A percentile compares a stretch with the other conserved stretches of the same genome.
These are phyloP conservation scores for Marasmius oreades DNA, from an alignment of 1,284 basidiomycete genomes.

Conservation along the genomic window DNA sequence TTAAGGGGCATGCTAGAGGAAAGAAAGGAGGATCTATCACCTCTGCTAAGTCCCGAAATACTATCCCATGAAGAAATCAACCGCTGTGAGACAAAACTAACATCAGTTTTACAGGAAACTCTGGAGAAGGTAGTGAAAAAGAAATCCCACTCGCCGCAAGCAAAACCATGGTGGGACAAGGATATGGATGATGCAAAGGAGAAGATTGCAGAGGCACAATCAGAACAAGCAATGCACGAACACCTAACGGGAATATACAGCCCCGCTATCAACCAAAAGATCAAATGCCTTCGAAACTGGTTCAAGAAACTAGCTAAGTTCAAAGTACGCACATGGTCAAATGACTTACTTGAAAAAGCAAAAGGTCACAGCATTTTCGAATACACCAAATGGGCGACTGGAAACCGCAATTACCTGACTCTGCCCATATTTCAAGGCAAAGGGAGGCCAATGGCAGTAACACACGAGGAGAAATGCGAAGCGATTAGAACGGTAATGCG, in stretches of 20 bases:
- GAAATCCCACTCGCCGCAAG: too few relatives aligned
- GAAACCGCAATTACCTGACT: slow-evolving; percentile 16
- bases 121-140: background rate
- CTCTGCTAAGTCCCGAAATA: too few relatives aligned
- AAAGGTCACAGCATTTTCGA: slow-evolving; percentile 16
- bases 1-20: too few relatives aligned
- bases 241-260: background rate
- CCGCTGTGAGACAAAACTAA: too few relatives aligned
- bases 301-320: slow-evolving; percentile 12
- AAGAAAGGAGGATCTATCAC: too few relatives aligned
- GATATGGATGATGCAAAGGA: slow-evolving; percentile 4
- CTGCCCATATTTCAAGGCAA: slow-evolving; percentile 12
- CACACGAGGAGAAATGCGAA: slow-evolving; percentile 22
- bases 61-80: too few relatives aligned
- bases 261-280: background rate
- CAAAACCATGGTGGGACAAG: slow-evolving; percentile 16
- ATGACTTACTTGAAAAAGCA: slow-evolving; percentile 11
- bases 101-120: too few relatives aligned
- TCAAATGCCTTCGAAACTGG: slow-evolving; percentile 3
- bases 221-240: background rate
- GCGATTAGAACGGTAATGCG: too few relatives aligned
- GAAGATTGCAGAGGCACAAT: slow-evolving; percentile 5
- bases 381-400: slow-evolving; percentile 15
- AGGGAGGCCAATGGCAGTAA: slow-evolving; percentile 5
- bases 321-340: slow-evolving; percentile 15